phyloP scores from a whole-genome alignment of 2,329 filamentous ascomycete species.

The Hawksworthiomyces lignivorus region DNA sequence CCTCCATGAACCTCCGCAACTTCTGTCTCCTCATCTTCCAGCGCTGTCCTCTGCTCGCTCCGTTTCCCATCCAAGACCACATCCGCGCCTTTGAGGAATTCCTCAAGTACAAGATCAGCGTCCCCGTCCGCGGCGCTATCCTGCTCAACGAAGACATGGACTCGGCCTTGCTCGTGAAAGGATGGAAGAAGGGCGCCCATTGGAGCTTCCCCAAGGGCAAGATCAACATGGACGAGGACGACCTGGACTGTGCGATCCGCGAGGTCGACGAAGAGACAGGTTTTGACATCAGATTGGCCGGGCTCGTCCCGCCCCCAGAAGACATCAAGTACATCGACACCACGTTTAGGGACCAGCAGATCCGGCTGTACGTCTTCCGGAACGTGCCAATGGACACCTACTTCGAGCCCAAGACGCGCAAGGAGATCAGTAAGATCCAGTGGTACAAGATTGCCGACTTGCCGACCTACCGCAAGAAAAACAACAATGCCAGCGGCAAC shows the following conservation, averaged over 20 bases:
- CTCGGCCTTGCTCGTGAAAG: conserved; percentile 84
- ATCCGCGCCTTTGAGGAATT: conserved; percentile 85
- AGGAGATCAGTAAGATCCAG: conserved; percentile 94
- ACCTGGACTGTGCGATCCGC: conserved; percentile 85
- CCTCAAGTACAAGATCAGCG: conserved; percentile 84
- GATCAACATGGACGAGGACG: conserved; percentile 95
- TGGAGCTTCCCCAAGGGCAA: conserved; percentile 98
- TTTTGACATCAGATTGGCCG: conserved; percentile 69
- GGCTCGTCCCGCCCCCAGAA: conserved; percentile 63
- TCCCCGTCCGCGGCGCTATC: conserved; percentile 90
- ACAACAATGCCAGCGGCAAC: conserved; percentile 31
- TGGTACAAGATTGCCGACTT: conserved; percentile 91
- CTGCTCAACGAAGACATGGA: conserved; percentile 94
- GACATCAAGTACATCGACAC: conserved; percentile 80
- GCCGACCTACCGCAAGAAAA: conserved; percentile 69
- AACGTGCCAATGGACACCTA: conserved; percentile 78
- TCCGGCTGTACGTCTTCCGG: conserved; percentile 86
- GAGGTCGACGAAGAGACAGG: conserved; percentile 97
- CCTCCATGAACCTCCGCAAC: conserved; percentile 72
- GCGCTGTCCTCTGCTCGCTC: conserved; percentile 81
- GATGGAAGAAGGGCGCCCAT: conserved; percentile 92
- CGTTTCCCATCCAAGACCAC: conserved; percentile 70
- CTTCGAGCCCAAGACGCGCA: conserved; percentile 85
- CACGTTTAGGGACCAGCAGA: conserved; percentile 85
- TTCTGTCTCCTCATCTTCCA: conserved; percentile 91